Evolutionary conservation across 176 grass and related monocot genomes (phyloP).

Genomic region (Lolium multiflorum): DNA sequence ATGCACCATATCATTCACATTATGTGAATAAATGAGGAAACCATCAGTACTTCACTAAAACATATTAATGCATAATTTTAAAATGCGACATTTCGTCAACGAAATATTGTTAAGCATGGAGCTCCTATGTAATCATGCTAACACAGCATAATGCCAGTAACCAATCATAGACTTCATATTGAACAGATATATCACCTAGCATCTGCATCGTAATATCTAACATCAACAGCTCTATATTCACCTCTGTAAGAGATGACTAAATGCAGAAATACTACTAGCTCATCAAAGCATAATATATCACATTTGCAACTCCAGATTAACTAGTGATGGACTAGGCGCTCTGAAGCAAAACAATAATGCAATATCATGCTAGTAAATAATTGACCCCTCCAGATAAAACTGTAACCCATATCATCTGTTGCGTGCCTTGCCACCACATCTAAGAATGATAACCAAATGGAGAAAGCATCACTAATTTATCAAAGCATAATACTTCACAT

Average conservation of each 20-base stretch:
- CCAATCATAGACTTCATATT: not conserved
- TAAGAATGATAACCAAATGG: constrained; percentile 4
- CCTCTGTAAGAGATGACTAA: too few relatives aligned
- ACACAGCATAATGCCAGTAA: not conserved
- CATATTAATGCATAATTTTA: not conserved
- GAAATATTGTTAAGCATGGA: constrained; percentile 1
- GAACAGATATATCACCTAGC: not conserved
- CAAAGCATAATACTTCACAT: not conserved
- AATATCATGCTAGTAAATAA: constrained; percentile 14
- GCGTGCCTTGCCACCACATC: not conserved
- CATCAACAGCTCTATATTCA: not conserved
- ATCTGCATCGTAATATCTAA: not conserved
- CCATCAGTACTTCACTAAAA: not conserved
- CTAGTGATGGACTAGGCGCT: not conserved
- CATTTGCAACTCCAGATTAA: constrained; percentile 8
- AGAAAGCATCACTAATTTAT: not conserved
- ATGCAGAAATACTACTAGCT: not conserved
- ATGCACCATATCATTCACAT: not conserved
- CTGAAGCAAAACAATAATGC: constrained; percentile 19
- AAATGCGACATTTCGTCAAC: not conserved
- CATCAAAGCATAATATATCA: constrained; percentile 23
- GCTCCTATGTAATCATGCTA: not conserved
- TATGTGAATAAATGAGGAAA: constrained; percentile 16
- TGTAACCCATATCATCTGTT: not conserved
- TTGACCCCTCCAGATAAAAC: not conserved